Percentiles rank a stretch among this genome's conserved stretches.
phyloP scores from a whole-genome alignment of 495 filamentous ascomycete genomes.

The Podospora australis region DNA sequence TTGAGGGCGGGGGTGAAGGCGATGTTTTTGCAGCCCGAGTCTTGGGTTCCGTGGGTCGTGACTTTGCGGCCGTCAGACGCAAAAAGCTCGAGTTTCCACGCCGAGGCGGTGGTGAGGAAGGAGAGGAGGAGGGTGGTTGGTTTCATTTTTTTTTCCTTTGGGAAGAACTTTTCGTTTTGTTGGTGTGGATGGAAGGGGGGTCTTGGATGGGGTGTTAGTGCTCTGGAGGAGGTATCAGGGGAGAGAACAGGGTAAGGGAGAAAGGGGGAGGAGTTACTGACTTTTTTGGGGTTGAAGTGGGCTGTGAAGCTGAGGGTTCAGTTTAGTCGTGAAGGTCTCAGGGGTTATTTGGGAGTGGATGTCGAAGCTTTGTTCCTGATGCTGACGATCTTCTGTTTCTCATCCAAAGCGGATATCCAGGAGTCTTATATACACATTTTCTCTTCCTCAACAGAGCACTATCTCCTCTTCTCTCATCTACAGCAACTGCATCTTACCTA shows the following conservation, averaged over 20 bases:
- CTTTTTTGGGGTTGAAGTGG: too few species aligned
- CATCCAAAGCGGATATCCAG: too few species aligned
- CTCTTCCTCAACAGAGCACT: too few species aligned
- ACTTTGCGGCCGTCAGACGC: conserved; percentile 3
- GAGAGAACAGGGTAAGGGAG: neutral
- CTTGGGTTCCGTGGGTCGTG: conserved; percentile 1
- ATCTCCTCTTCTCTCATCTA: too few species aligned
- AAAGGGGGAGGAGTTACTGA: too few species aligned
- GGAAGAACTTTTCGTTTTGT: neutral
- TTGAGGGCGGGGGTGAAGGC: conserved; percentile 9
- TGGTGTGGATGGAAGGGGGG: neutral
- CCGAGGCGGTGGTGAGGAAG: conserved; percentile 4
- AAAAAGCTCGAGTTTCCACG: conserved; percentile 8
- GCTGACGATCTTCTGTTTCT: too few species aligned
- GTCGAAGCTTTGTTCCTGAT: too few species aligned
- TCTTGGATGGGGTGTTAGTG: neutral
- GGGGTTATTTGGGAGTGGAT: too few species aligned
- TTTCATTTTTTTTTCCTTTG: conserved; percentile 8
- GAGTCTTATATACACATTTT: too few species aligned
- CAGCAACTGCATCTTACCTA: too few species aligned
- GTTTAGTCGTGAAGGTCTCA: too few species aligned
- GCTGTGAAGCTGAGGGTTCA: too few species aligned
- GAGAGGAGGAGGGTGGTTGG: conserved; percentile 3
- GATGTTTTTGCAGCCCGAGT: conserved; percentile 13
- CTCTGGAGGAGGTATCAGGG: neutral